Base-by-base conservation (phyloP, 208 protist species). In the Leishmania mexicana region DNA sequence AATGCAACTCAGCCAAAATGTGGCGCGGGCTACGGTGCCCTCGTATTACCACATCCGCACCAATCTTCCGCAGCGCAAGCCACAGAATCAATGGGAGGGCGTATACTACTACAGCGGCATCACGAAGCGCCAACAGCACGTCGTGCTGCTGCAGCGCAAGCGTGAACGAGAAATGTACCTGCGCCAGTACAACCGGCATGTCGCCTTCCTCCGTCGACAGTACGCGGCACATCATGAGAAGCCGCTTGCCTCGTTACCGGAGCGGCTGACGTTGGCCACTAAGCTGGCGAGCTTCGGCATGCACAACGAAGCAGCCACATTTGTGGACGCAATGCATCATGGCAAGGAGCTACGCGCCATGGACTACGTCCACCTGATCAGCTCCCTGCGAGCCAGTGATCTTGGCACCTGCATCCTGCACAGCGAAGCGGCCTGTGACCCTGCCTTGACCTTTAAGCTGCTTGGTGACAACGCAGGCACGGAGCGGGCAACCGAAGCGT, bases 11-110 rank as follows among this genome's bases (percentile, higher is more conserved):
- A 93, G 88, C 54, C 94, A 97, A 80, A 97, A 97, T 87, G 92
- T 96, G 17, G 91, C 94, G 51, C 95, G 94, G 83, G 87, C 91
- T 83, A 93, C 94, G 76, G 94, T 96, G 80, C 94, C 94, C 87
- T 97, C 94, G 67, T 96, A 96, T 87, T 95, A 96, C 83, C 93
- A 95, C 89, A 95, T 96, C 72, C 86, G 92, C 13, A 95, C 92
- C 38, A 97, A 97, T 79, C 90, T 97, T n/a, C 94, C 94, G 1
- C 88, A 94, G 35, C 91, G 92, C 70, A 96, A 95, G 80, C 92
- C 92, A 42, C 91, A 92, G 70, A 96, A 96, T 67, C 94, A 97
- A 78, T 97, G 94, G 93, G 90, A 96, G 79, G 92, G 92, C 35
- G 94, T 97, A 24, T 95, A 94, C 84, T 97, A 97, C 87, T 96